Conservation (phyloP, 2,329 filamentous ascomycete genomes). For the Alternaria solani region DNA sequence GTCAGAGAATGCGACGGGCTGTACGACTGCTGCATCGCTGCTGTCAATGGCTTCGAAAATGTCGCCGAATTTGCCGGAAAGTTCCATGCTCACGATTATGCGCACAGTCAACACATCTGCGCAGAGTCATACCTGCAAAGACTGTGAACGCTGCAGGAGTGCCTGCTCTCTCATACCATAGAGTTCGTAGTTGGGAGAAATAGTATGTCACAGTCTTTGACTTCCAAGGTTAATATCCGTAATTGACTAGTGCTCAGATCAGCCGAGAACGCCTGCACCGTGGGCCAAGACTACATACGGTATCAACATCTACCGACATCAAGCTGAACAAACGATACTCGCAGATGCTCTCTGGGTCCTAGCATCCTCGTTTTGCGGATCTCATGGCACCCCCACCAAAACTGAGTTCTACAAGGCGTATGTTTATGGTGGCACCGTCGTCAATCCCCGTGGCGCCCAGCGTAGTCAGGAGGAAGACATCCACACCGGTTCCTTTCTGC, state of each 20-base stretch:
- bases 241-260: not conserved
- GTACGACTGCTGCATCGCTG: not conserved
- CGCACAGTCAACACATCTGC: not conserved
- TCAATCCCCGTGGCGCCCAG: too few species aligned
- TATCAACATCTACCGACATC: not conserved
- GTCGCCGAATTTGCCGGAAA: too few species aligned
- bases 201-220: too few species aligned
- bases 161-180: not conserved
- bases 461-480: too few species aligned
- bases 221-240: too few species aligned
- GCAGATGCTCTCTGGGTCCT: not conserved
- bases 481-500: not conserved
- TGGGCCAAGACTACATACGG: not conserved
- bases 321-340: not conserved
- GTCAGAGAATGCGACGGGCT: not conserved
- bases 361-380: not conserved
- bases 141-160: not conserved
- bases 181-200: not conserved
- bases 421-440: too few species aligned
- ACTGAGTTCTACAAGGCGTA: not conserved
- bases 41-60: too few species aligned
- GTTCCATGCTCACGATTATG: too few species aligned
- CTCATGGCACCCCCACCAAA: not conserved
- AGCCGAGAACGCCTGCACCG: too few species aligned
- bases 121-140: not conserved